Evolutionary conservation across 345 rosid genomes (phyloP).

Genomic region (Boechera retrofracta): DNA sequence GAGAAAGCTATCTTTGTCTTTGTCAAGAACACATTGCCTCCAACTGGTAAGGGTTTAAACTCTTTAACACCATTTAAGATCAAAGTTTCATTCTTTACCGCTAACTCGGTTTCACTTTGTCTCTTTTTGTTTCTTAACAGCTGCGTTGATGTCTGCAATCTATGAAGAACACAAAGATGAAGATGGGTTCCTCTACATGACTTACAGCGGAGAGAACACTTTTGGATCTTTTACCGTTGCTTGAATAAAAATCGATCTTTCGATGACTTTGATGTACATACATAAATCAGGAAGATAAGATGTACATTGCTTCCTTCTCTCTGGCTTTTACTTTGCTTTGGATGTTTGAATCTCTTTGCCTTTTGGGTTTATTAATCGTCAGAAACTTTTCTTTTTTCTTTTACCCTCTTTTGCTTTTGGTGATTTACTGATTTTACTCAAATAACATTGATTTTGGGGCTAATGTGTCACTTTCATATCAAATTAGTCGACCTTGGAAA

Average conservation of each 20-base stretch:
- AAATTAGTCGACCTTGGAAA: background rate
- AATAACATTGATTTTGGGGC: background rate
- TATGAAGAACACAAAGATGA: conserved; percentile 96
- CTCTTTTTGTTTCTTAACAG: conserved; percentile 42
- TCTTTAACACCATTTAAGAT: background rate
- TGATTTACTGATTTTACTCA: background rate
- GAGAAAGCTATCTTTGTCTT: conserved; percentile 88
- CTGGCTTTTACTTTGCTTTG: conserved; percentile 30
- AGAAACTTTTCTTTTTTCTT: background rate
- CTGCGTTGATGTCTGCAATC: conserved; percentile 94
- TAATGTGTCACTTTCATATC: background rate
- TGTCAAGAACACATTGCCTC: conserved; percentile 74
- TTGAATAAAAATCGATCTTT: conserved; percentile 16
- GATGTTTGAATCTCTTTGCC: conserved; percentile 22
- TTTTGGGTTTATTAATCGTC: conserved; percentile 12
- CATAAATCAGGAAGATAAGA: conserved; percentile 39
- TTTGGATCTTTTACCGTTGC: conserved; percentile 54
- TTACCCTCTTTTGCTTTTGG: background rate
- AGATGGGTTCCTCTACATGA: conserved; percentile 98
- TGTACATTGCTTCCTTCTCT: conserved; percentile 38
- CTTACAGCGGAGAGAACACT: conserved; percentile 98
- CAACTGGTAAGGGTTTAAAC: conserved; percentile 57
- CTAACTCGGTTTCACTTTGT: conserved; percentile 1
- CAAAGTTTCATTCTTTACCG: conserved; percentile 3
- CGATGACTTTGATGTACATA: conserved; percentile 32